Evolutionary conservation across 768 basidiomycete genomes (phyloP).

Genomic region (Solioccasus polychromus): DNA sequence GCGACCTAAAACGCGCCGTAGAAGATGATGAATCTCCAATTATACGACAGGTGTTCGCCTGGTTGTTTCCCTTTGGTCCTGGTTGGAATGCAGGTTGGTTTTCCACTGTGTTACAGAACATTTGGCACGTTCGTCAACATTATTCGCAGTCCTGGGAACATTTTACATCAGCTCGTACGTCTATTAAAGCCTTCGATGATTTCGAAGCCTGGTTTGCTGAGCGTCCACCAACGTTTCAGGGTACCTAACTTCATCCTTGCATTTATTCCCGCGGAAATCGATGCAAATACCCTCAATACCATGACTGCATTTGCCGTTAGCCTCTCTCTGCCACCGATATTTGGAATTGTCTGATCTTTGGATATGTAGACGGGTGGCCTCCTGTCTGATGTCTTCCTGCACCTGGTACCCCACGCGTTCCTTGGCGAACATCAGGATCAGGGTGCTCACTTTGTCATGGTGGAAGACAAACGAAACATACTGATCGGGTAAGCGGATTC

Average conservation of each 20-base stretch:
- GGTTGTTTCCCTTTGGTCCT: slow-evolving; percentile 87
- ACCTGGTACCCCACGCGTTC: slow-evolving; percentile 89
- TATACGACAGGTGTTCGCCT: slow-evolving; percentile 75
- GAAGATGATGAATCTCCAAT: slow-evolving; percentile 68
- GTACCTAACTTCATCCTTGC: slow-evolving; percentile 94
- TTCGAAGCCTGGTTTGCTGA: slow-evolving; percentile 20
- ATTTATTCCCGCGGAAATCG: slow-evolving; percentile 88
- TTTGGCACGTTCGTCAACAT: slow-evolving; percentile 20
- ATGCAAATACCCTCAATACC: slow-evolving; percentile 80
- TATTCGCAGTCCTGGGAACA: slow-evolving; percentile 67
- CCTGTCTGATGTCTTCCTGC: slow-evolving; percentile 89
- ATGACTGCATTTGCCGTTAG: slow-evolving; percentile 93
- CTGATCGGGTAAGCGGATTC: slow-evolving; percentile 65
- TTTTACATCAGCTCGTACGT: slow-evolving; percentile 96
- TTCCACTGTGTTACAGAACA: not conserved
- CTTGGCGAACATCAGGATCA: slow-evolving; percentile 80
- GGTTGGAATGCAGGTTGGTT: slow-evolving; percentile 74
- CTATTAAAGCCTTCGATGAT: slow-evolving; percentile 8
- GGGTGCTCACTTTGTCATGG: slow-evolving; percentile 75
- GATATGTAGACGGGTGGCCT: slow-evolving; percentile 75
- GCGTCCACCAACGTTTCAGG: slow-evolving; percentile 39
- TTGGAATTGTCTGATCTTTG: slow-evolving; percentile 15
- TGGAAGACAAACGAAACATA: slow-evolving; percentile 90
- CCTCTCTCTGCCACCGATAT: slow-evolving; percentile 10
- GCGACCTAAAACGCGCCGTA: slow-evolving; percentile 55